These are phyloP conservation scores for Neonectria punicea DNA, from an alignment of 2,329 filamentous ascomycete species.

Conservation along the genomic window DNA sequence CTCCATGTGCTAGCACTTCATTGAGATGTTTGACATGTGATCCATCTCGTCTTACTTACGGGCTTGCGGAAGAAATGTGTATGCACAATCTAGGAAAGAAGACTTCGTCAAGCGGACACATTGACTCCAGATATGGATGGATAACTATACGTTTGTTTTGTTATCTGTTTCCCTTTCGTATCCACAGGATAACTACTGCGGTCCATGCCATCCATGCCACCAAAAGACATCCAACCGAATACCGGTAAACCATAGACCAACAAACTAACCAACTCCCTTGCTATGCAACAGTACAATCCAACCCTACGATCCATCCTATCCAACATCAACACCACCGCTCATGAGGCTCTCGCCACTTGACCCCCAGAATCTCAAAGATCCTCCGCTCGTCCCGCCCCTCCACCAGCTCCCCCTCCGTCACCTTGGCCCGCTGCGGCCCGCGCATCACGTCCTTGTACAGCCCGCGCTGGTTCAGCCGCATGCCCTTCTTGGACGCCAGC, in stretches of 20 bases:
- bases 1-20: not conserved
- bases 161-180: not conserved
- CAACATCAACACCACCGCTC: slow-evolving; percentile 75
- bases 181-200: slow-evolving; percentile 2
- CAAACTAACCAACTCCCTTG: not conserved
- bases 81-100: slow-evolving; percentile 1
- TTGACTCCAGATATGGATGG: not conserved
- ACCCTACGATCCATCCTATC: not conserved
- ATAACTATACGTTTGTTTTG: not conserved
- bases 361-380: slow-evolving; percentile 84
- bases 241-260: too few relatives aligned
- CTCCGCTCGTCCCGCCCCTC: slow-evolving; percentile 80
- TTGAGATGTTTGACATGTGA: slow-evolving; percentile 20
- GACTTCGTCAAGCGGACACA: not conserved
- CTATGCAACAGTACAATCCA: not conserved
- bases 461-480: slow-evolving; percentile 87
- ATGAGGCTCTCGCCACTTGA: slow-evolving; percentile 84
- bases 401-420: slow-evolving; percentile 75
- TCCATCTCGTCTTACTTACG: not conserved
- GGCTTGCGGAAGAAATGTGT: slow-evolving; percentile 9
- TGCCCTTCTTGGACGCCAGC: slow-evolving; percentile 81
- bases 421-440: slow-evolving; percentile 65
- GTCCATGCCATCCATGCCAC: slow-evolving; percentile 13
- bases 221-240: not conserved
- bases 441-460: slow-evolving; percentile 78